Percentiles rank a stretch among this genome's conserved stretches.
These are phyloP conservation scores for Turritis glabra DNA, from an alignment of 345 rosid genomes.

Conservation along the genomic window DNA sequence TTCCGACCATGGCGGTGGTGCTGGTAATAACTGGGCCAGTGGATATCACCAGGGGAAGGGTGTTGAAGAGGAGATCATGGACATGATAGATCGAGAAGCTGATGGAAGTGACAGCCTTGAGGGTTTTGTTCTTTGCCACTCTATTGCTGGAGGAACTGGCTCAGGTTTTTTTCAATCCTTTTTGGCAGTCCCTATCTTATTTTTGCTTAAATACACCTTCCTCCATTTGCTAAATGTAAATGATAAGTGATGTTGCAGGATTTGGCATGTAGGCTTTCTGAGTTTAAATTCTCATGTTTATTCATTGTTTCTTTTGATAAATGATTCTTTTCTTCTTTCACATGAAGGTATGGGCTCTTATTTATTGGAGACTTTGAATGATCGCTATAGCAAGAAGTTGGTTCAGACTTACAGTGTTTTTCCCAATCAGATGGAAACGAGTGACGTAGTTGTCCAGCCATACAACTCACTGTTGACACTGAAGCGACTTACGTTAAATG, in stretches of 20 bases:
- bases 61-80: constrained; percentile 96
- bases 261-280: neutral
- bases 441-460: constrained; percentile 99
- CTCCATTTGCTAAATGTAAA: no score
- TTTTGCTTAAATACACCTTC: neutral
- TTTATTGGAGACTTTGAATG: constrained; percentile 90
- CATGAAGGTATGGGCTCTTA: constrained; percentile 97
- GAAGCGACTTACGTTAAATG: constrained; percentile 88
- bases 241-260: neutral
- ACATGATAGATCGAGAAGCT: constrained; percentile 98
- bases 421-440: constrained; percentile 99
- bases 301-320: neutral
- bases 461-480: constrained; percentile 94
- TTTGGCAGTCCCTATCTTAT: neutral
- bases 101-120: constrained; percentile 99
- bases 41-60: constrained; percentile 99
- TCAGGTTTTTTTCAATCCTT: constrained; percentile 71
- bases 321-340: neutral
- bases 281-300: constrained; percentile 1
- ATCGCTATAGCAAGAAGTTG: constrained; percentile 97
- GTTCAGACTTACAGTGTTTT: constrained; percentile 98
- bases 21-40: constrained; percentile 98
- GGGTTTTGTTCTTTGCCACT: constrained; percentile 94
- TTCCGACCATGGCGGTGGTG: constrained; percentile 95
- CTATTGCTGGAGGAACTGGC: constrained; percentile 99